Base-by-base conservation (phyloP, 352 stramenopile genomes). In the Phytopythium ostracodes region DNA sequence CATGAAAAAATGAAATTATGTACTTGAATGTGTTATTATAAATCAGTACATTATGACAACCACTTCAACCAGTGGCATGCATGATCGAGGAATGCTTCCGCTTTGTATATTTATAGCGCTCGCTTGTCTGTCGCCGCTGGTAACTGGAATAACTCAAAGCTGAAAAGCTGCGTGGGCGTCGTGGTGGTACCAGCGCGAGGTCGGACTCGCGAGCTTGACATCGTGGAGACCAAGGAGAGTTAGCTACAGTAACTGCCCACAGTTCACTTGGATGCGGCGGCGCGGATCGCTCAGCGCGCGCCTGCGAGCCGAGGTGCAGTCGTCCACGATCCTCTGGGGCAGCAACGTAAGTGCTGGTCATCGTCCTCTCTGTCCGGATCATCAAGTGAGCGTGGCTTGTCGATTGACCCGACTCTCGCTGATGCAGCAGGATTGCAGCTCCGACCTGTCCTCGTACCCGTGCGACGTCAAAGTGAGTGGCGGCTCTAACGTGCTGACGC, bases 221-320 rank as follows among this genome's bases (percentile, higher is more conserved):
- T 5, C 33, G 6, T 1, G 6, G 33, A 38, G 33, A 38, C 33
- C 12, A n/a, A 7, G 17, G 40, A 12, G 40, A n/a, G 17, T 8
- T n/a, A n/a, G n/a, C n/a, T n/a, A n/a, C n/a, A n/a, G 42, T 6
- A 17, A 25, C 1, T 20, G 7, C 18, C 29, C 12, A 2, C 24
- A 55, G 25, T 22, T 14, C 10, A 22, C 31, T 31, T 11, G 35
- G 33, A 59, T 59, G 31, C 63, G 60, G 53, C 59, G 62, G 33
- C 47, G 66, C 18, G 78, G 73, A 51, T 81, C 76, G 49, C 68
- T 89, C 51, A 88, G 66, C 35, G 77, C 75, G 47, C 71, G 81
- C 4, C 62, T 88, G 40, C 72, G 73, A 22, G 63, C 66, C 12
- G 77, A 89, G 53, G 70, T 85, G 47, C 71, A 76, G 44, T 58